Conservation (phyloP, 768 basidiomycete species). For the Phlebiopsis flavidoalba region DNA sequence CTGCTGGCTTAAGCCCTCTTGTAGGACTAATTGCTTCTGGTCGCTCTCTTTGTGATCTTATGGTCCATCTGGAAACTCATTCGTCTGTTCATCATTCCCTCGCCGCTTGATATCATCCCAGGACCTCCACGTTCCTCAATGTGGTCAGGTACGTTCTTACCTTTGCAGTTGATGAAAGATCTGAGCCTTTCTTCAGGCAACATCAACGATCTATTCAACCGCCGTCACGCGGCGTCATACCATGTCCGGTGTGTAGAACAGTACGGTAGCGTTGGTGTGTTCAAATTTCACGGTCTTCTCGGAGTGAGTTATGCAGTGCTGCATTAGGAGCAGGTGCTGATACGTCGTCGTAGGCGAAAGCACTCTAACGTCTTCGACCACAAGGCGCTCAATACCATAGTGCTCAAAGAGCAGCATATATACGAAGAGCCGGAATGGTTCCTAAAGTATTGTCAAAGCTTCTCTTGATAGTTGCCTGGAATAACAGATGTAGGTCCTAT, state of each 20-base stretch:
- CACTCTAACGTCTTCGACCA: constrained; percentile 22
- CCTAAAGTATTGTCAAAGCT: constrained; percentile 1
- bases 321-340: background rate
- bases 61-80: constrained; percentile 4
- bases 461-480: background rate
- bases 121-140: constrained; percentile 5
- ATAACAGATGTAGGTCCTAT: background rate
- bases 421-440: constrained; percentile 18
- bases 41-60: background rate
- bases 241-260: constrained; percentile 6
- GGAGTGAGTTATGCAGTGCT: background rate
- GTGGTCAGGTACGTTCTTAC: background rate
- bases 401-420: constrained; percentile 21
- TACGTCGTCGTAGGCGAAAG: constrained; percentile 11
- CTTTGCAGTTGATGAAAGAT: background rate
- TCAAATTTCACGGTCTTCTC: constrained; percentile 4
- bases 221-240: background rate
- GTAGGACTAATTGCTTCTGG: background rate
- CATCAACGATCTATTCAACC: constrained; percentile 3
- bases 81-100: background rate
- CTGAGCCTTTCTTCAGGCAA: background rate
- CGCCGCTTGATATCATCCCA: constrained; percentile 13
- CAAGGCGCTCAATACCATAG: constrained; percentile 17
- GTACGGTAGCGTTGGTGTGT: constrained; percentile 11
- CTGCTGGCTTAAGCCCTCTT: no score